Percentiles rank a stretch among this genome's conserved stretches.
Evolutionary conservation across 768 basidiomycete genomes (phyloP).

Genomic region (Auriculariales sp.): DNA sequence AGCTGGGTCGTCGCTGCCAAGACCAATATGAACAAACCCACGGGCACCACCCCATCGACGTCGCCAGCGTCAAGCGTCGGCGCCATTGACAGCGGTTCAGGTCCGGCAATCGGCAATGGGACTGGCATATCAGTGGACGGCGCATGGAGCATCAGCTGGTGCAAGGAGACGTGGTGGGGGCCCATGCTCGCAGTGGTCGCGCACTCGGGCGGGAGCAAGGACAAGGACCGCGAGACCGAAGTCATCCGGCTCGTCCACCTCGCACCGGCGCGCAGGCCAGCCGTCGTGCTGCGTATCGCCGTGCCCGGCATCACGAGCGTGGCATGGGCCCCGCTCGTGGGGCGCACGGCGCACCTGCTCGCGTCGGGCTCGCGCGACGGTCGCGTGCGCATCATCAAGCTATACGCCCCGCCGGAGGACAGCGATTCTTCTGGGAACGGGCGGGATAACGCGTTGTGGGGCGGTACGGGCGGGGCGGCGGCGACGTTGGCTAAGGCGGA

Average conservation of each 20-base stretch:
- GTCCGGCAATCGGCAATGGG: conserved; percentile 34
- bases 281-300: conserved; percentile 40
- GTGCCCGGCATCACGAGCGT: conserved; percentile 61
- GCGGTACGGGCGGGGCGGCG: conserved; percentile 23
- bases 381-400: conserved; percentile 77
- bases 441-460: conserved; percentile 12
- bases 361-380: conserved; percentile 86
- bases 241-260: conserved; percentile 73
- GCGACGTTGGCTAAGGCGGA: conserved; percentile 24
- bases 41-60: background rate
- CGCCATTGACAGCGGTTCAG: conserved; percentile 34
- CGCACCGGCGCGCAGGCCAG: conserved; percentile 50
- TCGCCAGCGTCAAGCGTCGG: background rate
- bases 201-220: no score
- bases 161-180: conserved; percentile 93
- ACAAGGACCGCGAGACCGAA: no score
- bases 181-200: conserved; percentile 56
- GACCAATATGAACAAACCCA: background rate
- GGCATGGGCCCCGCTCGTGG: conserved; percentile 89
- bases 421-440: conserved; percentile 15
- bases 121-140: conserved; percentile 67
- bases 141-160: conserved; percentile 92
- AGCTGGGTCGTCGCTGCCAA: background rate
- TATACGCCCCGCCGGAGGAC: conserved; percentile 41
- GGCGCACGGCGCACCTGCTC: conserved; percentile 85